Evolutionary conservation across 2,329 filamentous ascomycete species (phyloP).

Genomic region (Paracamarosporium sp.): DNA sequence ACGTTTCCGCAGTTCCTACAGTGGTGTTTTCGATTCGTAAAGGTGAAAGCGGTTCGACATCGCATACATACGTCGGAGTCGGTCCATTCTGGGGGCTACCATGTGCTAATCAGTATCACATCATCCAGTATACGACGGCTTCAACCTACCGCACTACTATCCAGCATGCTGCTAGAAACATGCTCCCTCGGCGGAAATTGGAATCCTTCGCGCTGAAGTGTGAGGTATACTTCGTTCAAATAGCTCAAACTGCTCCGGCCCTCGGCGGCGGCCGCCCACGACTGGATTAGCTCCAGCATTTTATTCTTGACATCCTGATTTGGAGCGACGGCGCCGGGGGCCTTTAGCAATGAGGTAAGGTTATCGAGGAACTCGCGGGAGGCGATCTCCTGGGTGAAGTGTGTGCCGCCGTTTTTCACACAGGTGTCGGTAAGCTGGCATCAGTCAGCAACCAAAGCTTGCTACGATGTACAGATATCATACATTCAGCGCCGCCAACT

Average conservation of each 20-base stretch:
- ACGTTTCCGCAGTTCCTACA: slow-evolving; percentile 98
- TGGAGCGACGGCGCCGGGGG: slow-evolving; percentile 73
- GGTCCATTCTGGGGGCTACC: slow-evolving; percentile 90
- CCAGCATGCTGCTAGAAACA: slow-evolving; percentile 96
- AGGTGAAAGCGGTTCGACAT: slow-evolving; percentile 92
- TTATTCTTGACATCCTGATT: slow-evolving; percentile 87
- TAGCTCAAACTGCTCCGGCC: slow-evolving; percentile 83
- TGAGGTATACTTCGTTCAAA: slow-evolving; percentile 85
- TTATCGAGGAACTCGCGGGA: slow-evolving; percentile 99
- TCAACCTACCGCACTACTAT: slow-evolving; percentile 84
- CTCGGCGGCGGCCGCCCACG: slow-evolving; percentile 90
- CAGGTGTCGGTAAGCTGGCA: slow-evolving; percentile 90
- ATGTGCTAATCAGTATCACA: slow-evolving; percentile 12
- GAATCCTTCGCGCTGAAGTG: slow-evolving; percentile 83
- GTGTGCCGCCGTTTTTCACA: slow-evolving; percentile 95
- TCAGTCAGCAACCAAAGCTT: slow-evolving; percentile 15
- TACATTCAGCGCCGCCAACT: slow-evolving; percentile 93
- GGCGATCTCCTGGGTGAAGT: slow-evolving; percentile 94
- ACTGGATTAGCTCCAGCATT: slow-evolving; percentile 92
- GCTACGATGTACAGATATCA: slow-evolving; percentile 19
- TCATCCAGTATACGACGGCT: background rate
- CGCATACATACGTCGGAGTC: slow-evolving; percentile 99
- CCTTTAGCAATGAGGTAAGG: slow-evolving; percentile 85
- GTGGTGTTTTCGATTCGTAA: slow-evolving; percentile 98
- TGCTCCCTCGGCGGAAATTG: slow-evolving; percentile 86